A percentile compares a stretch with the other conserved stretches of the same genome.
Evolutionary conservation across 2,329 filamentous ascomycete genomes (phyloP).

Genomic region (Xylaria sp.): DNA sequence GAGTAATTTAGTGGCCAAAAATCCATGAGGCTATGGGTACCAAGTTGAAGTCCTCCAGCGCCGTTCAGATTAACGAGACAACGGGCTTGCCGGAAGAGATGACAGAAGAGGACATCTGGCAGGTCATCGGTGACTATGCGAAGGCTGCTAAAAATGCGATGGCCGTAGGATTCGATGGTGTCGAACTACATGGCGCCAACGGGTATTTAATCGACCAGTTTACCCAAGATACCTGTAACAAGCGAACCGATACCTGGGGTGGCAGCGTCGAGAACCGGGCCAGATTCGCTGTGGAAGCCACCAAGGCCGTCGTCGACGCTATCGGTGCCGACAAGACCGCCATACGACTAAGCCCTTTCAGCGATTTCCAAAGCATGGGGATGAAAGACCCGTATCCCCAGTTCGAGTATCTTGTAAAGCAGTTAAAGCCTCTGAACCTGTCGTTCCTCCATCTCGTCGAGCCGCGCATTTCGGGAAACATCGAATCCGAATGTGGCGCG

Average conservation of each 20-base stretch:
- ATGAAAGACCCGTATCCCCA: conserved; percentile 68
- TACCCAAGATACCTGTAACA: conserved; percentile 65
- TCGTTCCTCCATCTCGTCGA: conserved; percentile 70
- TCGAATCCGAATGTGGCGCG: conserved; percentile 53
- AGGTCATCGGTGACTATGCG: conserved; percentile 70
- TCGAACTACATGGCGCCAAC: conserved; percentile 60
- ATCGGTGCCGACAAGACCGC: conserved; percentile 62
- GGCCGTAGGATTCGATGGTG: conserved; percentile 74
- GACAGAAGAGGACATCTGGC: conserved; percentile 72
- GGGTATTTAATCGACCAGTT: conserved; percentile 69
- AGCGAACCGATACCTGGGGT: conserved; percentile 66
- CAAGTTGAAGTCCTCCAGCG: conserved; percentile 59
- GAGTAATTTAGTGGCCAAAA: conserved; percentile 34
- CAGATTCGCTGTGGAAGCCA: conserved; percentile 64
- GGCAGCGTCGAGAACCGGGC: conserved; percentile 67
- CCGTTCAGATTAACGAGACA: conserved; percentile 60
- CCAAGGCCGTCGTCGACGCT: conserved; percentile 62
- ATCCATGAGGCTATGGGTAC: conserved; percentile 56
- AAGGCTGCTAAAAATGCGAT: conserved; percentile 67
- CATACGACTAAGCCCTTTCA: conserved; percentile 66
- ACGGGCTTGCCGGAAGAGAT: conserved; percentile 69
- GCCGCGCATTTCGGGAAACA: conserved; percentile 58
- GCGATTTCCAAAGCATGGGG: conserved; percentile 66
- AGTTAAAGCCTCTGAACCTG: conserved; percentile 63
- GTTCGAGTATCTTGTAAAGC: conserved; percentile 64